Conservation (phyloP, 805 yeast genomes). For the Barnettozyma sucrosica region DNA sequence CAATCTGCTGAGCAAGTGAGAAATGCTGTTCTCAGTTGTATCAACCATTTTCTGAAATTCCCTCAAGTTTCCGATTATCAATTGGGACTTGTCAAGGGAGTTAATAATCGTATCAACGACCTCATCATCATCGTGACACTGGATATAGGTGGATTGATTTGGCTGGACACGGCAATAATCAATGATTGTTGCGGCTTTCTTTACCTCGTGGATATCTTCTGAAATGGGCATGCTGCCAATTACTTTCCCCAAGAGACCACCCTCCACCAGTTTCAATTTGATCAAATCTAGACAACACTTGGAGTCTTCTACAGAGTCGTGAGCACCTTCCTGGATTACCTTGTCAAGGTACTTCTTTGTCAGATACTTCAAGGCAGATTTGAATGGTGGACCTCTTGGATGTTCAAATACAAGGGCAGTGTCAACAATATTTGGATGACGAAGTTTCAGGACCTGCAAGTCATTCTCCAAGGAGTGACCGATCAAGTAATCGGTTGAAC, state of each 20-base stretch:
- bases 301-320: conserved; percentile 85
- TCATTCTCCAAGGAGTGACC: conserved; percentile 93
- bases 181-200: conserved; percentile 28
- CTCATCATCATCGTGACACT: conserved; percentile 57
- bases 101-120: conserved; percentile 36
- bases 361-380: conserved; percentile 73
- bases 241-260: conserved; percentile 56
- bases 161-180: conserved; percentile 28
- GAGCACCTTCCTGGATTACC: conserved; percentile 68
- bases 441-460: conserved; percentile 58
- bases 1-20: conserved; percentile 25
- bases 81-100: conserved; percentile 24
- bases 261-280: conserved; percentile 62
- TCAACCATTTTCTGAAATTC: conserved; percentile 35
- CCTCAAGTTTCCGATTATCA: conserved; percentile 50
- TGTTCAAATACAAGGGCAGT: conserved; percentile 76
- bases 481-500: conserved; percentile 57
- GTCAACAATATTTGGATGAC: conserved; percentile 74
- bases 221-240: conserved; percentile 38
- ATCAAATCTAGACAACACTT: conserved; percentile 71
- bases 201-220: conserved; percentile 29
- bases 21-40: conserved; percentile 10
- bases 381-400: conserved; percentile 74
- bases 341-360: conserved; percentile 48
- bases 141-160: conserved; percentile 26